Conservation (phyloP, 768 basidiomycete genomes). For the Leccinum boreale region DNA sequence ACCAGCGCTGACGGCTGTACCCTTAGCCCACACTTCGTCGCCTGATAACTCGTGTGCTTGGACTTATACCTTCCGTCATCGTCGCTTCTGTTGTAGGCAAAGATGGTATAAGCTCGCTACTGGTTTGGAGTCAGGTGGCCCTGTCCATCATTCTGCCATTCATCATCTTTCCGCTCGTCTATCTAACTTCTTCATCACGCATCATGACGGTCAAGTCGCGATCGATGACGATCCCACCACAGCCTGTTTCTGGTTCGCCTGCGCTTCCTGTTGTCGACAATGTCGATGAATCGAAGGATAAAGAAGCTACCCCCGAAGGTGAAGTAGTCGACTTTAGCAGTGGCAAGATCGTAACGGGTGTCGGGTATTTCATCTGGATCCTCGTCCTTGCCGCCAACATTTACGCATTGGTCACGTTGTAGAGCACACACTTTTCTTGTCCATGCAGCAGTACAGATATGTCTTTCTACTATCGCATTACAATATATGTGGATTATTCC, state of each 20-base stretch:
- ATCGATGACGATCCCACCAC: not conserved
- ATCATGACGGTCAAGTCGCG: conserved; percentile 61
- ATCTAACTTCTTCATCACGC: conserved; percentile 59
- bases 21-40: conserved; percentile 69
- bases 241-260: not conserved
- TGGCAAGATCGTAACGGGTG: conserved; percentile 42
- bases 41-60: conserved; percentile 76
- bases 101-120: conserved; percentile 66
- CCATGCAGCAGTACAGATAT: not conserved
- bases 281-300: not conserved
- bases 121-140: conserved; percentile 85
- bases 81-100: conserved; percentile 74
- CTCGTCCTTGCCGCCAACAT: conserved; percentile 68
- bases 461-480: not conserved
- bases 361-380: conserved; percentile 62
- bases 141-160: conserved; percentile 84
- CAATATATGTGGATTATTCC: not conserved
- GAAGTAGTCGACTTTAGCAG: conserved; percentile 62
- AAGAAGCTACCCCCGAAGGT: conserved; percentile 23
- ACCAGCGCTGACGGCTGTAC: conserved; percentile 27
- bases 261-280: not conserved
- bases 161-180: conserved; percentile 78
- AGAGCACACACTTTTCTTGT: not conserved
- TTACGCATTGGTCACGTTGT: conserved; percentile 68
- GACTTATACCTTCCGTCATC: conserved; percentile 77